Conservation (phyloP, 1,284 basidiomycete species). For the Fistulina hepatica region DNA sequence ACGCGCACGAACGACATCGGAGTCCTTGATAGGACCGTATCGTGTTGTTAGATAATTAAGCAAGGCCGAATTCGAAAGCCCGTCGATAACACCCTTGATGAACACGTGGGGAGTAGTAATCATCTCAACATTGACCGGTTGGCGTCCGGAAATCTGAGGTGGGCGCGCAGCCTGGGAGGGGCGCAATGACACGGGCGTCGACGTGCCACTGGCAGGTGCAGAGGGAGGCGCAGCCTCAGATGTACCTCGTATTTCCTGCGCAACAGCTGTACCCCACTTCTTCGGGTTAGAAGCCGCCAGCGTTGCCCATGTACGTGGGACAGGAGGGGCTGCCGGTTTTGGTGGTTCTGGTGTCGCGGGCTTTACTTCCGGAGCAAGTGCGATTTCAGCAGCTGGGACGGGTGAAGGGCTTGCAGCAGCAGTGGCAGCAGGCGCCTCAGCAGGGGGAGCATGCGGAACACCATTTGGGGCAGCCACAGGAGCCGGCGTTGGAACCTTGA, state of each 20-base stretch:
- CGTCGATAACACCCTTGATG: conserved; percentile 80
- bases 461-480: conserved; percentile 26
- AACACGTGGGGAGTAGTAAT: conserved; percentile 72
- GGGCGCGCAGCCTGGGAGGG: conserved; percentile 17
- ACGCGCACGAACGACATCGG: conserved; percentile 81
- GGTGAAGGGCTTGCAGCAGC: conserved; percentile 14
- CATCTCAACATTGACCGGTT: conserved; percentile 38
- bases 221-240: conserved; percentile 45
- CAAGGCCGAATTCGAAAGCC: conserved; percentile 54
- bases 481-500: conserved; percentile 19
- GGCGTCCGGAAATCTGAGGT: conserved; percentile 24
- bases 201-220: conserved; percentile 30
- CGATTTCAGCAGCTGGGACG: conserved; percentile 19
- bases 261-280: conserved; percentile 72
- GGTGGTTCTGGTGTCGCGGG: conserved; percentile 24
- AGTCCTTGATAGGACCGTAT: conserved; percentile 82
- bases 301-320: conserved; percentile 81
- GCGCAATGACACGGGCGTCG: conserved; percentile 26
- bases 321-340: conserved; percentile 39
- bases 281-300: conserved; percentile 73
- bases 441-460: conserved; percentile 22
- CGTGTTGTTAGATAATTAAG: conserved; percentile 46
- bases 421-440: conserved; percentile 29
- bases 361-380: conserved; percentile 25
- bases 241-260: conserved; percentile 60